Evolutionary conservation across 768 basidiomycete genomes (phyloP).

Genomic region (Tulasnella sp.): DNA sequence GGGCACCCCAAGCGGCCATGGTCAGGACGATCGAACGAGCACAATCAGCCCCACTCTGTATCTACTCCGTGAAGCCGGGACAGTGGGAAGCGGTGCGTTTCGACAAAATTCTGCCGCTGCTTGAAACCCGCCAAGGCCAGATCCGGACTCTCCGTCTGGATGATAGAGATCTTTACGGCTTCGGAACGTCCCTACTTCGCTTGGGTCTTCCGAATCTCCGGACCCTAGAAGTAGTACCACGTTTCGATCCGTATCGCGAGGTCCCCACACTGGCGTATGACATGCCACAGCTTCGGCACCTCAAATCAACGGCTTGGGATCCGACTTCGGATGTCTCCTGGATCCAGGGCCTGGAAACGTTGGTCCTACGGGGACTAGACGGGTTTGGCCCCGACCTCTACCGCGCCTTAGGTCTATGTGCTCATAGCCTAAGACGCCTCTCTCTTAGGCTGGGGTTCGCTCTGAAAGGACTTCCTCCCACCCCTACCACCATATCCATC

Average conservation of each 20-base stretch:
- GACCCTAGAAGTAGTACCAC: neutral
- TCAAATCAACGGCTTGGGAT: neutral
- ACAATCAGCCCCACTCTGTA: neutral
- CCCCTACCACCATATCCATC: neutral
- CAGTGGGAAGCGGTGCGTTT: neutral
- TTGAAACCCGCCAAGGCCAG: neutral
- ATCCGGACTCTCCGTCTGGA: neutral
- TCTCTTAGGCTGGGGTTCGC: neutral
- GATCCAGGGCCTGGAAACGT: neutral
- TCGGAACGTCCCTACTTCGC: neutral
- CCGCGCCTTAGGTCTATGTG: neutral
- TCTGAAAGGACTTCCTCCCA: neutral
- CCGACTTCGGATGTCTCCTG: neutral
- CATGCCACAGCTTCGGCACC: neutral
- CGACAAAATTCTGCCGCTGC: neutral
- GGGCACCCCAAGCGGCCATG: neutral
- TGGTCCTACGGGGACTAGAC: neutral
- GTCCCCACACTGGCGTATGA: neutral
- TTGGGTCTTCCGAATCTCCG: neutral
- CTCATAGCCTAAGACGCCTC: neutral
- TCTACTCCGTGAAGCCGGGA: neutral
- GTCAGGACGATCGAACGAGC: neutral
- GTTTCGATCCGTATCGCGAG: neutral
- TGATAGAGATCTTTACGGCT: neutral
- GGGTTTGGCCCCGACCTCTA: neutral